Percentiles rank a stretch among this genome's conserved stretches.
Conservation (phyloP, 2,329 filamentous ascomycete genomes). For the Thelonectria rubi region DNA sequence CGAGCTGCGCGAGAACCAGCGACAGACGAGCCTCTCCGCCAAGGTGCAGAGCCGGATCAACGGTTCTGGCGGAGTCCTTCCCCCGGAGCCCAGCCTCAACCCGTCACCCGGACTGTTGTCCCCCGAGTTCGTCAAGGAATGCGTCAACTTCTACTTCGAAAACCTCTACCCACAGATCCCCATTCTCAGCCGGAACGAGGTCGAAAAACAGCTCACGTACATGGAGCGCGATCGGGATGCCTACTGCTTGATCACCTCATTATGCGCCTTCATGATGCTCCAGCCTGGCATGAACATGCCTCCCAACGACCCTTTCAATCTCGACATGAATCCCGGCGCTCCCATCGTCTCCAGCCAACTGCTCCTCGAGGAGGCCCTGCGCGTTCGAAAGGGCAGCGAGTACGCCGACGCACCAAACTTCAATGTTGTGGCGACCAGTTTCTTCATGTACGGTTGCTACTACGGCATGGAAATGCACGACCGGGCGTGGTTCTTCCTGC, state of each 20-base stretch:
- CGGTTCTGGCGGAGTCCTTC: constrained; percentile 60
- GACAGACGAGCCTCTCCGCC: constrained; percentile 69
- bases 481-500: constrained; percentile 81
- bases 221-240: constrained; percentile 70
- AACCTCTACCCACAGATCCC: constrained; percentile 72
- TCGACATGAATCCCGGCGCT: constrained; percentile 65
- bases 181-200: constrained; percentile 65
- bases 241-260: constrained; percentile 71
- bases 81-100: constrained; percentile 56
- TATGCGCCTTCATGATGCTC: constrained; percentile 74
- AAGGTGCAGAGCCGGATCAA: constrained; percentile 69
- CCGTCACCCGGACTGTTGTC: constrained; percentile 70
- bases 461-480: constrained; percentile 77
- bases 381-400: constrained; percentile 71
- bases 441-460: constrained; percentile 79
- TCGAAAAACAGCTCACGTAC: constrained; percentile 67
- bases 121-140: constrained; percentile 70
- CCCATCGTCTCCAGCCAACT: constrained; percentile 72
- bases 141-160: constrained; percentile 73
- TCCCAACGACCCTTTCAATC: constrained; percentile 62
- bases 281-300: constrained; percentile 73
- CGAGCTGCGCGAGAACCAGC: constrained; percentile 74
- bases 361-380: constrained; percentile 72
- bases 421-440: constrained; percentile 75
- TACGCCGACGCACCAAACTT: constrained; percentile 65